Base-by-base conservation (phyloP, 164 flowering plant species). In the Magnolia officinalis region DNA sequence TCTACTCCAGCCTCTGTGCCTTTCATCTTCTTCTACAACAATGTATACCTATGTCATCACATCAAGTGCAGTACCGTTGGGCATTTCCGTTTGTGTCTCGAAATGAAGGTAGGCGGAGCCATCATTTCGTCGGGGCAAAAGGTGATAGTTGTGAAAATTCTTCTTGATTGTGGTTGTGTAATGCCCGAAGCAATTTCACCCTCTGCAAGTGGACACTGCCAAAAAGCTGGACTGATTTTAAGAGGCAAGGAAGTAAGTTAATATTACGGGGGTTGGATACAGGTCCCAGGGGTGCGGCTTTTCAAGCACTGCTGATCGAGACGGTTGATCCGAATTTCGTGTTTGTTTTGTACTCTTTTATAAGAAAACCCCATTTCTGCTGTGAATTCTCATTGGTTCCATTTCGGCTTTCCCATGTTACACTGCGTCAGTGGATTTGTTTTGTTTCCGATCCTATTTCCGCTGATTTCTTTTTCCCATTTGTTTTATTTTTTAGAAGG, bases 1-100 rank as follows among this genome's bases (percentile, higher is more conserved):
- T 73, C 52, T 8, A 75, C 9, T 67, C 59, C 51, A 73, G 74
- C 73, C 71, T 26, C 75, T 72, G 72, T 67, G 21, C 71, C 74
- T 71, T 29, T 16, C 13, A 55, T 55, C 45, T 37, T 55, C 61
- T 10, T 55, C 61, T 55, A 55, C 61, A 55, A 16, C 45, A 37
- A 55, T 77, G 80, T 77, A 70, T 74, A 61, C 73, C 63, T 74
- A 74, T 66, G 63, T 23, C 26, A 11, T 70, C 50, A 37, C 6
- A 37, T 55, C 18, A 50, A 50, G 29, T 50, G 72, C 58, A 50
- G 45, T 67, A 29, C 50, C 68, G 50, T 21, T 59, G 26, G 67
- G 29, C 31, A 9, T 18, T 72, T 79, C 64, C 31, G 29, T 51
- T 73, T 70, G 76, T 73, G 74, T 78, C 59, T 50, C 52, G 66